phyloP scores from a whole-genome alignment of 495 filamentous ascomycete genomes.

The Neurospora cerealis region DNA sequence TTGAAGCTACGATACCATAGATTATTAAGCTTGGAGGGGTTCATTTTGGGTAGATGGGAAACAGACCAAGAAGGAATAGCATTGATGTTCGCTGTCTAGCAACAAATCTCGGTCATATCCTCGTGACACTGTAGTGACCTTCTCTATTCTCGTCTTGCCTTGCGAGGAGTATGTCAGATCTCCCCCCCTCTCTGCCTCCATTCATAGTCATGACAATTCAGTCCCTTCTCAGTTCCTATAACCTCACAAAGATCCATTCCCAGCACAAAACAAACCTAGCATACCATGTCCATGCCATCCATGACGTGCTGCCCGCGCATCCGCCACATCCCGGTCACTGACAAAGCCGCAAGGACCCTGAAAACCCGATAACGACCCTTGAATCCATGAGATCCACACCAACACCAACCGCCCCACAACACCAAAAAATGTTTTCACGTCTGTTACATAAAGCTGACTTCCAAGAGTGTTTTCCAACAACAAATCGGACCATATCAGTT shows the following conservation, averaged over 20 bases:
- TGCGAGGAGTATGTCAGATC: background rate
- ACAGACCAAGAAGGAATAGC: background rate
- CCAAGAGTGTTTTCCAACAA: background rate
- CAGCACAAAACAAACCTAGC: background rate
- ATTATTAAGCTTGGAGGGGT: background rate
- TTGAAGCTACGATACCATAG: background rate
- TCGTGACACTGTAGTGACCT: background rate
- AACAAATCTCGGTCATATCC: background rate
- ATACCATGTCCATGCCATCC: background rate
- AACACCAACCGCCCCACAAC: background rate
- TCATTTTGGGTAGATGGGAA: background rate
- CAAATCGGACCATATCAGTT: background rate
- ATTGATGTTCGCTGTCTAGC: background rate
- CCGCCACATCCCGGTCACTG: background rate
- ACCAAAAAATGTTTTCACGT: background rate
- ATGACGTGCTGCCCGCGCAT: background rate
- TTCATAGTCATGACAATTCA: background rate
- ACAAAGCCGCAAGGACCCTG: background rate
- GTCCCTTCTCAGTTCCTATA: background rate
- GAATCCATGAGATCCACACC: background rate
- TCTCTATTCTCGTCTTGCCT: background rate
- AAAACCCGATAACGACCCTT: background rate
- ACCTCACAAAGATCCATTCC: background rate
- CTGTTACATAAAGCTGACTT: accelerated
- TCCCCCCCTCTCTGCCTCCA: background rate